Evolutionary conservation across 371 early-diverging fungal species (phyloP), one percentile per base, ranked within the genome.

Genomic region (Phascolomyces articulosus): DNA sequence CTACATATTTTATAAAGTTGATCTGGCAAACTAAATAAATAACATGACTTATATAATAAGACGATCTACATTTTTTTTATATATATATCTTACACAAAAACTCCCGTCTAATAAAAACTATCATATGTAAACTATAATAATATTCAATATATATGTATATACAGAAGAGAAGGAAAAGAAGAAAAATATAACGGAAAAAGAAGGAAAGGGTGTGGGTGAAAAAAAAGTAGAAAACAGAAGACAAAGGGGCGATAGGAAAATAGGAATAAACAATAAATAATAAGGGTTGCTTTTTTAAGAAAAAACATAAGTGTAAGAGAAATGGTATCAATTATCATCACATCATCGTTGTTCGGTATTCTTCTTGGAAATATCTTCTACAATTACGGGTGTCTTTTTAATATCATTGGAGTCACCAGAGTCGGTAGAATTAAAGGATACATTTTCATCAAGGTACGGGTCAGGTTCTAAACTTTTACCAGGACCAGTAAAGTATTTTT

Each of bases 401-500:
- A 4, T 24, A 49, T 18, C 27, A 3, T 18, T 15, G 7, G 54
- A 53, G 4, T n/a, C 23, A 1, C 4, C 24, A 28, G 34, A 18
- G 13, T 3, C 20, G 4, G 29, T 29, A 11, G 56, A 55, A 10
- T 16, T 29, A 23, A 44, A 59, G 6, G 60, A 59, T 10, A 40
- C 60, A 16, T 51, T 51, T 51, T 65, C 66, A 31, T 65, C 66
- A 21, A 65, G 38, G 31, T 65, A 69, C 13, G 69, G 59, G 59
- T 75, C 75, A 34, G 69, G 62, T 21, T 78, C 75, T 54, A 66
- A 29, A 15, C 76, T 73, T 40, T 73, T 73, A 34, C 79, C 79
- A 8, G 82, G 82, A 4, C 82, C 82, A 41, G 72, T 68, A 69
- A 85, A 86, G 82, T 85, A 86, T 57, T 77, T 64, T 18, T 79